Evolutionary conservation across 2,329 filamentous ascomycete species (phyloP).

Genomic region (Botrytis fragariae): DNA sequence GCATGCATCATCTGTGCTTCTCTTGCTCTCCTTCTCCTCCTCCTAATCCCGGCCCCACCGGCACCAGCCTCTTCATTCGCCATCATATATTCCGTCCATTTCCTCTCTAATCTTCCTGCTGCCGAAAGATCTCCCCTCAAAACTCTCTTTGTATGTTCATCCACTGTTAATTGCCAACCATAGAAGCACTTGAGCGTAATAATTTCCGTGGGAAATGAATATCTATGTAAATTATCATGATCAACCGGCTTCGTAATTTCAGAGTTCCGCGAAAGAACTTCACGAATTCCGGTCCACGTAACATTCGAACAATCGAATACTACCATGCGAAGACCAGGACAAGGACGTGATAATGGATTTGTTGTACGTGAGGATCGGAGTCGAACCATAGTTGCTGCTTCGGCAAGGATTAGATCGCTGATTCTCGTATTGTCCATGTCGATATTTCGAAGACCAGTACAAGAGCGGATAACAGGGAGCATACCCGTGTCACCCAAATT

Average conservation of each 20-base stretch:
- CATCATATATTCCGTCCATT: conserved; percentile 95
- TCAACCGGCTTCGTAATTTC: conserved; percentile 57
- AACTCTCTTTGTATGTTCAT: conserved; percentile 88
- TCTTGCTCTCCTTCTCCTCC: conserved; percentile 72
- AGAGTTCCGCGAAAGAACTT: conserved; percentile 81
- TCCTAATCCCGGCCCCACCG: conserved; percentile 61
- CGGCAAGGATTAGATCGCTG: conserved; percentile 79
- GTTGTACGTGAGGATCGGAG: conserved; percentile 50
- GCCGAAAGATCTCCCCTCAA: conserved; percentile 70
- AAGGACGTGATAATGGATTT: conserved; percentile 31
- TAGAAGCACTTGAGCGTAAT: conserved; percentile 92
- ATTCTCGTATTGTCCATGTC: conserved; percentile 94
- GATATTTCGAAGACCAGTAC: conserved; percentile 64
- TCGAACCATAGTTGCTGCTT: conserved; percentile 78
- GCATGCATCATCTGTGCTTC: conserved; percentile 79
- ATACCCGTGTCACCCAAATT: conserved; percentile 79
- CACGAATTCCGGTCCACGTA: conserved; percentile 87
- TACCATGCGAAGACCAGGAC: conserved; percentile 65
- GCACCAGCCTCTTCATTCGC: conserved; percentile 79
- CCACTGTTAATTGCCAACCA: conserved; percentile 90
- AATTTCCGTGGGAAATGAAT: conserved; percentile 67
- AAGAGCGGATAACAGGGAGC: conserved; percentile 76
- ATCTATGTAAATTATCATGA: conserved; percentile 12
- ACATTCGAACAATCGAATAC: conserved; percentile 91
- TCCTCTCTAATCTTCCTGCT: conserved; percentile 77